Base-by-base conservation (phyloP, 2,329 filamentous ascomycete genomes). In the Arthrobotrys sphaeroides region DNA sequence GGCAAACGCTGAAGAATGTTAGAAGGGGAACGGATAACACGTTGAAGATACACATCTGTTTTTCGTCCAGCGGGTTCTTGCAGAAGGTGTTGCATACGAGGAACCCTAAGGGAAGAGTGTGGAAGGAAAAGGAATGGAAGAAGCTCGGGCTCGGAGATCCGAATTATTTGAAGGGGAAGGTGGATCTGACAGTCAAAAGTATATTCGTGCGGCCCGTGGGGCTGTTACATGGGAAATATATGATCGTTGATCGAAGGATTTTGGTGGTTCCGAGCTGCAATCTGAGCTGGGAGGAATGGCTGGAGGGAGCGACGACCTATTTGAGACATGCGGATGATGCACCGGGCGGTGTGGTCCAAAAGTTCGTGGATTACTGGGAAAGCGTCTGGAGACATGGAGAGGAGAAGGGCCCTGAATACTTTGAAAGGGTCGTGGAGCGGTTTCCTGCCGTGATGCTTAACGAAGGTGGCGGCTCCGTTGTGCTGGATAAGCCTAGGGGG, bases 191-290 rank as follows among this genome's bases (percentile, higher is more conserved):
- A 0, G 87, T 93, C 67, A 94, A 93, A 83, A 92, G 89, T 77
- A 84, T 94, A 5, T 96, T 96, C 82, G 88, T 94, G 77, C 84
- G 89, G 1, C 92, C 92, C 0, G 89, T 95, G 73, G 92, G 91
- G 79, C 90, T 96, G n/a, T 91, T 95, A 88, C 92, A 96, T 80
- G 90, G 92, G 0, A 96, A 96, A 80, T 94, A 92, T 78, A 85
- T 94, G 38, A 85, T 95, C 12, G 82, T 94, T 0, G 92, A 96
- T 81, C 86, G 90, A 0, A 81, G 84, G 31, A 85, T 83, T 1
- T 90, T 90, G 0, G 90, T 90, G 79, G 82, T 95, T 7, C 92
- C 92, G 0, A 93, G 90, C 79, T 94, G 91, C 82, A 96, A 96
- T 79, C 88, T 96, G 3, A 93, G 90, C 80, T 95, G 91, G 91